These are phyloP conservation scores for Lipomyces spencermartinsiae DNA, from an alignment of 805 yeast species.

Conservation along the genomic window DNA sequence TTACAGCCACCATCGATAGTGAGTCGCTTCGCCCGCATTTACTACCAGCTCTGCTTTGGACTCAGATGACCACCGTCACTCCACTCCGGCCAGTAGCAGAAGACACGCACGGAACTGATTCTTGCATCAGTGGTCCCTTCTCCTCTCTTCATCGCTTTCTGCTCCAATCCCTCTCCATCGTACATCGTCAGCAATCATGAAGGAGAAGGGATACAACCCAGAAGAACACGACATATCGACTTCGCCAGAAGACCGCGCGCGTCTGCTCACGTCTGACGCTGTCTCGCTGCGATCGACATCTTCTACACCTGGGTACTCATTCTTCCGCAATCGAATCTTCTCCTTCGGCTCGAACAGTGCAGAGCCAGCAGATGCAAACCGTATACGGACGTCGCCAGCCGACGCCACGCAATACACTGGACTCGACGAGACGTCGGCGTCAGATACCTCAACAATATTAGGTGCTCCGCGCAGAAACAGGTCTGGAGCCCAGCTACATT, in stretches of 20 bases:
- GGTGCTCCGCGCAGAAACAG: conserved; percentile 36
- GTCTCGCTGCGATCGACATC: conserved; percentile 23
- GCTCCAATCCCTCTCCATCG: background rate
- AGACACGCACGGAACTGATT: background rate
- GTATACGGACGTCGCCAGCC: background rate
- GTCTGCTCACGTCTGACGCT: conserved; percentile 25
- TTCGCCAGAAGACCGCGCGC: conserved; percentile 24
- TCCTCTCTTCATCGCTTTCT: background rate
- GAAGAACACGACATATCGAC: conserved; percentile 7
- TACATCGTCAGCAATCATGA: background rate
- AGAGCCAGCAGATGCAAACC: background rate
- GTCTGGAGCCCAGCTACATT: conserved; percentile 24
- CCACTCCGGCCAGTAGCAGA: background rate
- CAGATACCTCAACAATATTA: conserved; percentile 32
- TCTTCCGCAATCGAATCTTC: conserved; percentile 31
- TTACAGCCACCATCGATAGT: background rate
- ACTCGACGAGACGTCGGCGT: conserved; percentile 25
- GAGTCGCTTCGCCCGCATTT: background rate
- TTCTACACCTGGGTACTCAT: conserved; percentile 17
- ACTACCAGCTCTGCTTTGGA: background rate
- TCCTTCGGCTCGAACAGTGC: conserved; percentile 26
- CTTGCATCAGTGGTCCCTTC: background rate
- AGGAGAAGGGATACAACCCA: background rate
- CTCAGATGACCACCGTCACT: background rate
- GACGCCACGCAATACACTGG: conserved; percentile 26